phyloP scores from a whole-genome alignment of 371 early-diverging fungal species.

The Lichtheimia hyalospora region DNA sequence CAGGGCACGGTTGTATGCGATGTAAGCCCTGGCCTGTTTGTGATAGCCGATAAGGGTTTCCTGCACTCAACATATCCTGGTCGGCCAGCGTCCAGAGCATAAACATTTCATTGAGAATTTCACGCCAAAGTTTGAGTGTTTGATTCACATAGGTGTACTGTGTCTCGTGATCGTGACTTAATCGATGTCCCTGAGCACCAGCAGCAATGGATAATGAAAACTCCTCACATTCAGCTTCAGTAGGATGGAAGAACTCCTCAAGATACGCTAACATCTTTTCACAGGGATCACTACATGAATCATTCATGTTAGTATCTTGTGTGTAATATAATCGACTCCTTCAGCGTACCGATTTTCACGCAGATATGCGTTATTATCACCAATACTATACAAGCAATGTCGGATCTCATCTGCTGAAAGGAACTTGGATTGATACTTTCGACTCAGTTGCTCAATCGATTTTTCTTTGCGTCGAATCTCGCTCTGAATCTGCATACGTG shows the following conservation, averaged over 20 bases:
- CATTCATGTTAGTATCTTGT: not conserved
- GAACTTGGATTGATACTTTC: slow-evolving; percentile 67
- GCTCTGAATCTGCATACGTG: slow-evolving; percentile 73
- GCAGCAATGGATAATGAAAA: slow-evolving; percentile 82
- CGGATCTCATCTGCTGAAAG: slow-evolving; percentile 73
- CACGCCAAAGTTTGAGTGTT: slow-evolving; percentile 92
- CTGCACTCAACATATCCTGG: slow-evolving; percentile 72
- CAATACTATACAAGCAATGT: slow-evolving; percentile 90
- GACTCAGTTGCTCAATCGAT: slow-evolving; percentile 82
- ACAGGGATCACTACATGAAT: slow-evolving; percentile 81
- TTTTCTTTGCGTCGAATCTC: slow-evolving; percentile 91
- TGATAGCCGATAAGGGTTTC: slow-evolving; percentile 79
- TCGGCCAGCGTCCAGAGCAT: slow-evolving; percentile 93
- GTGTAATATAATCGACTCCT: not conserved
- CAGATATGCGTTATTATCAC: slow-evolving; percentile 95
- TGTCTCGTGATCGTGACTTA: slow-evolving; percentile 89
- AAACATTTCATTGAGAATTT: slow-evolving; percentile 95
- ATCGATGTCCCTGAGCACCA: slow-evolving; percentile 85
- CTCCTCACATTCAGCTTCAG: slow-evolving; percentile 41
- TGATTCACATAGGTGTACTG: slow-evolving; percentile 95
- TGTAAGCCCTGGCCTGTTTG: slow-evolving; percentile 98
- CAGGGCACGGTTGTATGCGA: slow-evolving; percentile 81
- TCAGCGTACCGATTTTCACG: slow-evolving; percentile 70
- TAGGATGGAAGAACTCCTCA: slow-evolving; percentile 64
- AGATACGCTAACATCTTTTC: slow-evolving; percentile 88